phyloP scores from a whole-genome alignment of 257 asterid genomes.

The Solanum neorickii region DNA sequence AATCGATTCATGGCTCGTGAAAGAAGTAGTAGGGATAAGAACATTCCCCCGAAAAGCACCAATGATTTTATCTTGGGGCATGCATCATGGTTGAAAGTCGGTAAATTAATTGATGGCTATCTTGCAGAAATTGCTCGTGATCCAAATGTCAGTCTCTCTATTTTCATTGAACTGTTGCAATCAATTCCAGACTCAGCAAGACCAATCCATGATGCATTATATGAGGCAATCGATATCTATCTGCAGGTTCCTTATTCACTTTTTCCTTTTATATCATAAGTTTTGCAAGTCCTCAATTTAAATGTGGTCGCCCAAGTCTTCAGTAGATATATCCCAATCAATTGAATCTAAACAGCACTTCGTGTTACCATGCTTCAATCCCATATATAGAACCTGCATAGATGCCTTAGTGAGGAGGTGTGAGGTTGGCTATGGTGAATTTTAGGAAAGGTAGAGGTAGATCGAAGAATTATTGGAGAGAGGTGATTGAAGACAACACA shows the following conservation, averaged over 20 bases:
- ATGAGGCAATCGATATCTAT: constrained; percentile 62
- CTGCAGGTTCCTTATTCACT: constrained; percentile 33
- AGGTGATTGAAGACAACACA: too few species aligned
- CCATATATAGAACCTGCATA: background rate
- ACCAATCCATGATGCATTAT: constrained; percentile 68
- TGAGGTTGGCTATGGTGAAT: background rate
- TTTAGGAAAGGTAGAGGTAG: background rate
- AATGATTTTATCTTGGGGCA: constrained; percentile 50
- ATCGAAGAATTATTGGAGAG: too few species aligned
- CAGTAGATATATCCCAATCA: background rate
- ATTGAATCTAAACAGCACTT: background rate
- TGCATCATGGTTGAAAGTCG: constrained; percentile 61
- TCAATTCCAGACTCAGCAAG: constrained; percentile 69
- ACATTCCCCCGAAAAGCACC: constrained; percentile 4
- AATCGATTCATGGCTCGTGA: constrained; percentile 40
- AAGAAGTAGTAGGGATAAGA: constrained; percentile 16
- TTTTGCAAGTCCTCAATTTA: background rate
- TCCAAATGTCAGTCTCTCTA: constrained; percentile 32
- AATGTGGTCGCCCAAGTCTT: background rate
- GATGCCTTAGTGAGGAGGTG: background rate
- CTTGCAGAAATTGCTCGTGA: constrained; percentile 58
- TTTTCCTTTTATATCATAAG: background rate
- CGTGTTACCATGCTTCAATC: background rate
- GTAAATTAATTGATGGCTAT: constrained; percentile 56
- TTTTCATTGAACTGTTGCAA: constrained; percentile 47